These are phyloP conservation scores for Coemansia sp. DNA, from an alignment of 192 early-diverging fungal genomes.

Conservation along the genomic window DNA sequence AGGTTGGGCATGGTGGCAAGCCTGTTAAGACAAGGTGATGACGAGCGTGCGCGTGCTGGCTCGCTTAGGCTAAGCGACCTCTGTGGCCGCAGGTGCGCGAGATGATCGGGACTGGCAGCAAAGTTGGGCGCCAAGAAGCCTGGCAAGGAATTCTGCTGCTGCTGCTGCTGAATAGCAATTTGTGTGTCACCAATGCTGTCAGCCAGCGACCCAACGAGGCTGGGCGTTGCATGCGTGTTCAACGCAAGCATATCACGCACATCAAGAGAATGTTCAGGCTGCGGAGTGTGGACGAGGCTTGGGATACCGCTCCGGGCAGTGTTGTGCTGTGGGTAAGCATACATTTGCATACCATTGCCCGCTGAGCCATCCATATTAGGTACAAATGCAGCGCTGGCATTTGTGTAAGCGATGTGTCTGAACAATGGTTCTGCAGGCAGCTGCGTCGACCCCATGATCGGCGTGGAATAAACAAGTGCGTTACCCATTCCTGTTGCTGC, in stretches of 20 bases:
- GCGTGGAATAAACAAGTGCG: conserved; percentile 16
- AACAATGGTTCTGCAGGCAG: conserved; percentile 35
- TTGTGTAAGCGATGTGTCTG: conserved; percentile 25
- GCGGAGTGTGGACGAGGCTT: conserved; percentile 25
- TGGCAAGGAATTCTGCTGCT: background rate
- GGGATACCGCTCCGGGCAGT: conserved; percentile 7
- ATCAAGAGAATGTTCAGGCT: background rate
- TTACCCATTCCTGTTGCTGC: conserved; percentile 4
- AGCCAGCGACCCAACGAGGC: conserved; percentile 9
- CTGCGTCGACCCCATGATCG: conserved; percentile 30
- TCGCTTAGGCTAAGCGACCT: conserved; percentile 35
- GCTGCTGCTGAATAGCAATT: background rate
- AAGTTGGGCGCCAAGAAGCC: conserved; percentile 4
- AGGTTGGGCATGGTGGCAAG: conserved; percentile 10
- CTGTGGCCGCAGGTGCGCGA: conserved; percentile 21
- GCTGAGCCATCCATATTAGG: conserved; percentile 15
- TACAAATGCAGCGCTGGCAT: conserved; percentile 18
- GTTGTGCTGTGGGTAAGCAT: conserved; percentile 7
- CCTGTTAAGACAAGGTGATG: conserved; percentile 18
- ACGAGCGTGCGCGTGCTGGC: conserved; percentile 22
- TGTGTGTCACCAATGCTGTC: background rate
- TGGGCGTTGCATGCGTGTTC: conserved; percentile 6
- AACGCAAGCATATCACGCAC: conserved; percentile 2
- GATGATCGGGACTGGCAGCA: conserved; percentile 3
- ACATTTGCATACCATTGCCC: conserved; percentile 17